Evolutionary conservation across 2,329 filamentous ascomycete genomes (phyloP).

Genomic region (Penicillium sp.): DNA sequence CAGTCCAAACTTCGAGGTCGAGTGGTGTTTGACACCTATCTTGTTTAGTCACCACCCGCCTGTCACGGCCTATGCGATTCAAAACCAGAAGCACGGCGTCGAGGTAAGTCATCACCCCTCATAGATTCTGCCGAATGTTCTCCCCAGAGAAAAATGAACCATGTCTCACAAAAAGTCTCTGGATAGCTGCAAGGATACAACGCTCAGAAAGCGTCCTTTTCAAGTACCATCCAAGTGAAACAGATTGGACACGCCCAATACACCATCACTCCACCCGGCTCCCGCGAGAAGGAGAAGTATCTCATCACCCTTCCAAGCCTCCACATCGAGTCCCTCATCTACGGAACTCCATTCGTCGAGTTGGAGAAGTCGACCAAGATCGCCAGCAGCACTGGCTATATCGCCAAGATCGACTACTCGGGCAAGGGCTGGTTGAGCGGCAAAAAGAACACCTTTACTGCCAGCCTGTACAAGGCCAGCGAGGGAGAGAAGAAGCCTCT

Average conservation of each 20-base stretch:
- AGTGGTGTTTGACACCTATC: too few relatives aligned
- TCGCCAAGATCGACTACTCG: conserved; percentile 84
- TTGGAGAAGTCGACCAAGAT: conserved; percentile 82
- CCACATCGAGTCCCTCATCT: conserved; percentile 88
- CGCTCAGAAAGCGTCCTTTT: conserved; percentile 92
- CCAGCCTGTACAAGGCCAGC: conserved; percentile 63
- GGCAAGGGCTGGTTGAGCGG: conserved; percentile 92
- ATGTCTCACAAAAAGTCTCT: neutral
- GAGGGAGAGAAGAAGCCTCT: conserved; percentile 63
- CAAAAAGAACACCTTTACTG: conserved; percentile 88
- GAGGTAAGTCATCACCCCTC: conserved; percentile 32
- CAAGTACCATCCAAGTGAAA: conserved; percentile 88
- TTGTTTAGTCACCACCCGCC: conserved; percentile 72
- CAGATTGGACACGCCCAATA: conserved; percentile 85
- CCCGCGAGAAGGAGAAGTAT: conserved; percentile 61
- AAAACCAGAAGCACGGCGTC: conserved; percentile 77
- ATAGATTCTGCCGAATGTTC: too few relatives aligned
- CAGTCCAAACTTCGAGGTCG: too few relatives aligned
- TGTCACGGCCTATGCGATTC: conserved; percentile 88
- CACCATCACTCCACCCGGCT: conserved; percentile 56
- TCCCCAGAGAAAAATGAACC: too few relatives aligned
- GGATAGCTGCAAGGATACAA: conserved; percentile 70
- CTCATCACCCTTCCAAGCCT: conserved; percentile 85
- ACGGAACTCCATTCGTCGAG: conserved; percentile 72
- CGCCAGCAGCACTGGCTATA: conserved; percentile 76